Conservation (phyloP, 2,329 filamentous ascomycete genomes). For the Colletotrichum sp. region DNA sequence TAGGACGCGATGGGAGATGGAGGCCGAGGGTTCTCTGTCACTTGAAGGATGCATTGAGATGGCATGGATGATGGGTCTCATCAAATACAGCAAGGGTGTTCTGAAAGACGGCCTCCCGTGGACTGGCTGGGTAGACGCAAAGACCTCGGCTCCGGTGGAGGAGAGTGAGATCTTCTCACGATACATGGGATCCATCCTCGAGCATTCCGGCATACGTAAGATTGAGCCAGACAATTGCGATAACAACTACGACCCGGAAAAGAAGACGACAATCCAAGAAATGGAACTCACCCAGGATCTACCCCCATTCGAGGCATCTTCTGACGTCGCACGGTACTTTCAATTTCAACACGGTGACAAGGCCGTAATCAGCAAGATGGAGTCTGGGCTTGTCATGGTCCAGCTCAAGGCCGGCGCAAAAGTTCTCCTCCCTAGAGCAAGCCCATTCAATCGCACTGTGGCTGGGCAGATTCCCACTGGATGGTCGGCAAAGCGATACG, state of each 20-base stretch:
- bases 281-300: conserved; percentile 93
- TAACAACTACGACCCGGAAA: conserved; percentile 82
- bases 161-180: conserved; percentile 97
- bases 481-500: conserved; percentile 95
- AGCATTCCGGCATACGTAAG: conserved; percentile 95
- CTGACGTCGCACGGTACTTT: conserved; percentile 96
- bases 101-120: conserved; percentile 90
- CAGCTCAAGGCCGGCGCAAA: conserved; percentile 93
- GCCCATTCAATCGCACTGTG: conserved; percentile 94
- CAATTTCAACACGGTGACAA: conserved; percentile 95
- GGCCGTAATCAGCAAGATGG: conserved; percentile 95
- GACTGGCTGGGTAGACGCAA: conserved; percentile 94
- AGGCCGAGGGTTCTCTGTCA: conserved; percentile 93
- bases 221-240: conserved; percentile 85
- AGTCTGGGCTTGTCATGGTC: conserved; percentile 91
- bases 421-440: conserved; percentile 93
- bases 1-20: conserved; percentile 98
- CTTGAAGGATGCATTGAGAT: conserved; percentile 98
- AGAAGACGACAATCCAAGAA: conserved; percentile 97
- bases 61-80: conserved; percentile 99
- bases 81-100: conserved; percentile 95
- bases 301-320: conserved; percentile 94
- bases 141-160: conserved; percentile 91
- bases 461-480: conserved; percentile 96
- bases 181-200: conserved; percentile 94